Base-by-base conservation (phyloP, 768 basidiomycete species). In the Tylopilus vinaceipallidus region DNA sequence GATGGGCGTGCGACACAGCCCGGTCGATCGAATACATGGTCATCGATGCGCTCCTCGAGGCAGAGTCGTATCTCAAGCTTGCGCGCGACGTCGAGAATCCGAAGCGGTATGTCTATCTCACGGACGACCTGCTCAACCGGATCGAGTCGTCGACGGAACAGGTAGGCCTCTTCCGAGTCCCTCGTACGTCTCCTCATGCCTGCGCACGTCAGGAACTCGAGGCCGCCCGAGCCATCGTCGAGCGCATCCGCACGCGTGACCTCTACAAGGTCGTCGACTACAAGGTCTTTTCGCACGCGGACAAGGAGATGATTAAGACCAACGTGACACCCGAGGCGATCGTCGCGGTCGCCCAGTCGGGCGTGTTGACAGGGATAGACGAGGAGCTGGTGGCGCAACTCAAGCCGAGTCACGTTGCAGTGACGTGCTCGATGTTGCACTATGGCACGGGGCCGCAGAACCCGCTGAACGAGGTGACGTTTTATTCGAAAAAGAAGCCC, bases 11-110 rank as follows among this genome's bases (percentile, higher is more conserved):
- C 7, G 8, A 16, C 22, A 30, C 29, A 87, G 88, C 87, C 3
- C 86, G 79, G 56, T 82, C 87, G 0, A 84, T 91, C 43, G 91
- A 91, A 63, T 80, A 84, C 59, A 92, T 92, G 91, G 72, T 92
- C n/a, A 75, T 89, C 13, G 90, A 92, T 56, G 87, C 78, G 0
- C 74, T 93, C n/a, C 67, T 84, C 1, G 68, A 70, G 0, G 91
- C 91, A 0, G 86, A 93, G 32, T 77, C 81, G 0, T 49, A 76
- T 50, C 63, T 91, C 62, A 73, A 81, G 37, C 77, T 92, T 41
- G 81, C 86, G 0, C 63, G 74, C 1, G 69, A 71, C 5, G 75
- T 91, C 14, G 63, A 75, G 23, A 64, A 87, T 16, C 83, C 88
- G 0, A 70, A 78, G 46, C 71, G 74, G 46, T 91, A 79, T 49